Conservation (phyloP, 768 basidiomycete species). For the Russula olivacea region DNA sequence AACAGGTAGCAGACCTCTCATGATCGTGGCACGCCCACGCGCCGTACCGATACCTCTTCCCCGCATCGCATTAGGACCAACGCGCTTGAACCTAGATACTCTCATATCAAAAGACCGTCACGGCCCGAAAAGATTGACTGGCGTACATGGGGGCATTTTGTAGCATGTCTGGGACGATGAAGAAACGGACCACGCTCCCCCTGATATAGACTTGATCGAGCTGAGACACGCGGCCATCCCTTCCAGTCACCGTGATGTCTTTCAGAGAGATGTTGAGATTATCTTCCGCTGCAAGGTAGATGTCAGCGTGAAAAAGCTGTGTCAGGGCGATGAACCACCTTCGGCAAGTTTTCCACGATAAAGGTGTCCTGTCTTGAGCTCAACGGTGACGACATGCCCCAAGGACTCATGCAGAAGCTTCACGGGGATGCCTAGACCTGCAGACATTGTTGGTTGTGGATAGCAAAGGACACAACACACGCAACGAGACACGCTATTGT, state of each 20-base stretch:
- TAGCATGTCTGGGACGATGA: slow-evolving; percentile 99
- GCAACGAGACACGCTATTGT: background rate
- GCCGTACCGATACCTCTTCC: slow-evolving; percentile 99
- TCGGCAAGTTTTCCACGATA: slow-evolving; percentile 97
- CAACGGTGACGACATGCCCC: slow-evolving; percentile 96
- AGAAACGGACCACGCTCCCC: slow-evolving; percentile 96
- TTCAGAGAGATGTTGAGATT: slow-evolving; percentile 94
- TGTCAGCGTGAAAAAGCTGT: slow-evolving; percentile 8
- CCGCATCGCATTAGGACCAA: slow-evolving; percentile 96
- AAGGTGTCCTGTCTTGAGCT: slow-evolving; percentile 94
- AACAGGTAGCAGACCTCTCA: slow-evolving; percentile 68
- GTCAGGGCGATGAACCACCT: slow-evolving; percentile 47
- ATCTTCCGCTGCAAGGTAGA: slow-evolving; percentile 75
- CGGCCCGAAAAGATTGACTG: slow-evolving; percentile 12
- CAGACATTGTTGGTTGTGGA: slow-evolving; percentile 32
- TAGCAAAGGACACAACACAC: background rate
- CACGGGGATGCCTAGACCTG: slow-evolving; percentile 85
- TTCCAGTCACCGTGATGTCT: slow-evolving; percentile 95
- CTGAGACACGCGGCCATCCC: slow-evolving; percentile 97
- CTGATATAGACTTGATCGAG: slow-evolving; percentile 98
- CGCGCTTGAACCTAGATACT: slow-evolving; percentile 86
- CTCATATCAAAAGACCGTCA: background rate
- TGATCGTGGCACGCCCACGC: slow-evolving; percentile 96
- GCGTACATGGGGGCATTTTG: slow-evolving; percentile 98
- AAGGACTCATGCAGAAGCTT: slow-evolving; percentile 95